These are phyloP conservation scores for Fallopia convolvulus DNA, from an alignment of 148 eudicot genomes.

Conservation along the genomic window DNA sequence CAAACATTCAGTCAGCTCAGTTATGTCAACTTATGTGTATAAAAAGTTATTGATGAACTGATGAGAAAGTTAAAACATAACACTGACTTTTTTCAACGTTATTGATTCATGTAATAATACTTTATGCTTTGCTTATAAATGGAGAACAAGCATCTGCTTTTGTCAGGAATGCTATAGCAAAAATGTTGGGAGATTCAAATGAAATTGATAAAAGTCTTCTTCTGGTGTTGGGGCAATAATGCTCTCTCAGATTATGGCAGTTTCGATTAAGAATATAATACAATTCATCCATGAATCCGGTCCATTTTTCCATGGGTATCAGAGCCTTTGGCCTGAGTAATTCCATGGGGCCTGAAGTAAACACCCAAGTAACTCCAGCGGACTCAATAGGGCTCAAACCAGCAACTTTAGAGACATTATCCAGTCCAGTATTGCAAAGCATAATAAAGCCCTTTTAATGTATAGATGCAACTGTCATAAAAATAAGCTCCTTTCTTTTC, in stretches of 20 bases:
- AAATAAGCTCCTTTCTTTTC: not conserved
- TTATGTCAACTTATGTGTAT: not conserved
- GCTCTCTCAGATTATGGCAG: too few relatives aligned
- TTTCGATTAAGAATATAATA: not conserved
- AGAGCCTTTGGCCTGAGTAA: not conserved
- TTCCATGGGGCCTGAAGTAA: not conserved
- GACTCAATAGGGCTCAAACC: not conserved
- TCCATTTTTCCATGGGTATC: not conserved
- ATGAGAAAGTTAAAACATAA: not conserved
- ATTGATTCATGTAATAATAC: not conserved
- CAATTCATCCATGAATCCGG: not conserved
- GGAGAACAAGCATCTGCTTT: not conserved
- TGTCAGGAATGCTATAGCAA: not conserved
- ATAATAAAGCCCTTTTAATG: not conserved
- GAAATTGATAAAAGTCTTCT: not conserved
- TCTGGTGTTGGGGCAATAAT: not conserved
- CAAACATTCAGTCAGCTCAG: conserved; percentile 12
- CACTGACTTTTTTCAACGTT: not conserved
- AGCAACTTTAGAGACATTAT: not conserved
- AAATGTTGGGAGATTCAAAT: not conserved
- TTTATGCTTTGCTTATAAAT: not conserved
- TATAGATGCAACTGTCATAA: not conserved
- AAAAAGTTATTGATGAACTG: not conserved
- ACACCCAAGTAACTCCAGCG: not conserved
- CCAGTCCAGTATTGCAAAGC: not conserved